Percentiles rank a stretch among this genome's conserved stretches.
Conservation (phyloP, 257 asterid species). For the Nicotiana knightiana region DNA sequence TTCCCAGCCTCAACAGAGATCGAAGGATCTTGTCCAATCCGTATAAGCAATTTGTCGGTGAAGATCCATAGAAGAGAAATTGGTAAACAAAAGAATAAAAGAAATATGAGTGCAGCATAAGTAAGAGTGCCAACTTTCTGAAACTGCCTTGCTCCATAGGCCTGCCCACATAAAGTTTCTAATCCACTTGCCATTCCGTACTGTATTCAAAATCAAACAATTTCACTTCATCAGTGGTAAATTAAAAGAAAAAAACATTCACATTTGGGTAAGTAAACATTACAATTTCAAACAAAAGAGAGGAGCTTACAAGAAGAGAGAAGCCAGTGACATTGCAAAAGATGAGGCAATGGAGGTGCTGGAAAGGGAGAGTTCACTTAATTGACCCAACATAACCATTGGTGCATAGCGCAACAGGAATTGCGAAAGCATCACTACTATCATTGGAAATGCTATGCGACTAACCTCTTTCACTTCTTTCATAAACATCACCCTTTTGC, state of each 20-base stretch:
- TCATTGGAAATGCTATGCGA: constrained; percentile 42
- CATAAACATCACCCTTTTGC: constrained; percentile 19
- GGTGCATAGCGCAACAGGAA: constrained; percentile 31
- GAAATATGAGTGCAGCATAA: constrained; percentile 47
- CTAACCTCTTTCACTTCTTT: constrained; percentile 24
- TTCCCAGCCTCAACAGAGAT: constrained; percentile 64
- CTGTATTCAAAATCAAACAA: constrained; percentile 24
- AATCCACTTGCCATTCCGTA: constrained; percentile 76
- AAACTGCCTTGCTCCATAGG: constrained; percentile 75
- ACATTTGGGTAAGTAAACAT: too few species aligned
- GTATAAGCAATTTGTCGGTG: constrained; percentile 45
- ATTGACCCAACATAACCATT: constrained; percentile 51
- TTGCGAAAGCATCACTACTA: constrained; percentile 32
- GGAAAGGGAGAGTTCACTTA: constrained; percentile 45
- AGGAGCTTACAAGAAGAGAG: constrained; percentile 29
- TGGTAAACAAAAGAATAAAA: constrained; percentile 52
- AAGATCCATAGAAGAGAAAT: constrained; percentile 47
- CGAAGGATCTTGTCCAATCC: constrained; percentile 60
- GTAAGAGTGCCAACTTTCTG: constrained; percentile 46
- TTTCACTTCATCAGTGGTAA: not conserved
- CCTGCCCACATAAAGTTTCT: constrained; percentile 90
- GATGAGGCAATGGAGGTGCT: constrained; percentile 44
- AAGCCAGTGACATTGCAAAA: constrained; percentile 40
- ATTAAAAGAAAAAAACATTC: too few species aligned
- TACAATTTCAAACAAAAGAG: not conserved